These are phyloP conservation scores for Globisporangium acanthophoron DNA, from an alignment of 352 stramenopile genomes.

Conservation along the genomic window DNA sequence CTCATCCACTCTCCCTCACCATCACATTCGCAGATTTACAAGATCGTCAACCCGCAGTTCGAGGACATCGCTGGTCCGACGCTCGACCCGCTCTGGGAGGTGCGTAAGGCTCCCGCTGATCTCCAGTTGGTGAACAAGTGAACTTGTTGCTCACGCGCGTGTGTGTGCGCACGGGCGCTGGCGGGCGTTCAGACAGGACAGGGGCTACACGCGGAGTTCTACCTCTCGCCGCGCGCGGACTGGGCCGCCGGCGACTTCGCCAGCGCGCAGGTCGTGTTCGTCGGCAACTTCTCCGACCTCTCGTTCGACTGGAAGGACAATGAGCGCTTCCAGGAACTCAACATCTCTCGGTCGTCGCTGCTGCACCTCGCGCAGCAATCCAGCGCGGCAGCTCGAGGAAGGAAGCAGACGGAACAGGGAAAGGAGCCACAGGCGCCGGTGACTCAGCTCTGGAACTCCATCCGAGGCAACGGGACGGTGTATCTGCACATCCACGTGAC, in stretches of 20 bases:
- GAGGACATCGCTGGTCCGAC: constrained; percentile 31
- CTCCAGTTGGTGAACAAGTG: background rate
- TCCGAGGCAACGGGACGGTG: constrained; percentile 51
- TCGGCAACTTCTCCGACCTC: constrained; percentile 48
- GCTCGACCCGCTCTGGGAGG: constrained; percentile 57
- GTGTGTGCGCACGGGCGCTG: background rate
- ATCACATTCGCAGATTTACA: constrained; percentile 40
- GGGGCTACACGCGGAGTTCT: constrained; percentile 48
- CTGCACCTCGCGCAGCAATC: constrained; percentile 10
- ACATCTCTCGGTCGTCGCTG: constrained; percentile 31
- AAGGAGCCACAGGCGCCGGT: background rate
- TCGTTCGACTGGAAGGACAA: constrained; percentile 74
- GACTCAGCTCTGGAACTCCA: constrained; percentile 26
- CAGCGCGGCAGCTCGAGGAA: background rate
- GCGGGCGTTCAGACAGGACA: constrained; percentile 29
- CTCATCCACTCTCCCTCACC: background rate
- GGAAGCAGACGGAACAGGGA: background rate
- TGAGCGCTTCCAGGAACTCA: constrained; percentile 39
- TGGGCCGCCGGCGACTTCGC: constrained; percentile 50
- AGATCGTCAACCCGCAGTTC: constrained; percentile 72
- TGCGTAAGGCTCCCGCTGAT: constrained; percentile 9
- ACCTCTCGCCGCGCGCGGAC: constrained; percentile 37
- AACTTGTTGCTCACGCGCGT: background rate
- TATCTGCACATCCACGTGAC: constrained; percentile 75
- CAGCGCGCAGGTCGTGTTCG: constrained; percentile 24